phyloP scores from a whole-genome alignment of 2,329 filamentous ascomycete genomes.

The Arthrinium puccinioides region DNA sequence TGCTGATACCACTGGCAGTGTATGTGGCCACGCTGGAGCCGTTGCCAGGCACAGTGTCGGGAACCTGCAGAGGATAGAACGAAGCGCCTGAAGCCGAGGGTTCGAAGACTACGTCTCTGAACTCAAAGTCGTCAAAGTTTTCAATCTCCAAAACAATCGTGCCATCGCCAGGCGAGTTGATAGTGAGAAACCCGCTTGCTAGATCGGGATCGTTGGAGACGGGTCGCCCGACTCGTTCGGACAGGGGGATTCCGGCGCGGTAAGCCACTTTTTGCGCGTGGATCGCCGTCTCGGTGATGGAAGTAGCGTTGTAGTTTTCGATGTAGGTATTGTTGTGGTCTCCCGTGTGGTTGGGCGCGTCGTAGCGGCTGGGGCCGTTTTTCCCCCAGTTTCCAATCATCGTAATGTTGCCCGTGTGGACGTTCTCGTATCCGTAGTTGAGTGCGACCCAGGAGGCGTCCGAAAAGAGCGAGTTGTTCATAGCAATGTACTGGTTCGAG shows the following conservation, averaged over 20 bases:
- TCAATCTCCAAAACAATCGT: background rate
- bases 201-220: background rate
- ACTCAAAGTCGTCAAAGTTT: slow-evolving; percentile 1
- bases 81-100: background rate
- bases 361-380: background rate
- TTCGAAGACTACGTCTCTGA: background rate
- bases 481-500: background rate
- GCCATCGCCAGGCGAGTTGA: background rate
- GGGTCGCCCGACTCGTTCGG: background rate
- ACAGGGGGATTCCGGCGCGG: background rate
- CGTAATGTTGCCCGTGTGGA: slow-evolving; percentile 2
- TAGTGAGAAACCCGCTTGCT: background rate
- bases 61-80: background rate
- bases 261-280: background rate
- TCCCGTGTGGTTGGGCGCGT: background rate
- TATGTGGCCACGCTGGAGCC: background rate
- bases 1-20: background rate
- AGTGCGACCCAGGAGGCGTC: background rate
- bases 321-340: background rate
- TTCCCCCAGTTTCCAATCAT: background rate
- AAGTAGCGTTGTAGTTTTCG: background rate
- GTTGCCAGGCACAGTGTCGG: background rate
- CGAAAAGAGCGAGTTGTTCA: background rate
- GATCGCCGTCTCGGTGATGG: background rate
- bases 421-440: background rate